These are phyloP conservation scores for Tuber brumale DNA, from an alignment of 495 filamentous ascomycete genomes.

Conservation along the genomic window DNA sequence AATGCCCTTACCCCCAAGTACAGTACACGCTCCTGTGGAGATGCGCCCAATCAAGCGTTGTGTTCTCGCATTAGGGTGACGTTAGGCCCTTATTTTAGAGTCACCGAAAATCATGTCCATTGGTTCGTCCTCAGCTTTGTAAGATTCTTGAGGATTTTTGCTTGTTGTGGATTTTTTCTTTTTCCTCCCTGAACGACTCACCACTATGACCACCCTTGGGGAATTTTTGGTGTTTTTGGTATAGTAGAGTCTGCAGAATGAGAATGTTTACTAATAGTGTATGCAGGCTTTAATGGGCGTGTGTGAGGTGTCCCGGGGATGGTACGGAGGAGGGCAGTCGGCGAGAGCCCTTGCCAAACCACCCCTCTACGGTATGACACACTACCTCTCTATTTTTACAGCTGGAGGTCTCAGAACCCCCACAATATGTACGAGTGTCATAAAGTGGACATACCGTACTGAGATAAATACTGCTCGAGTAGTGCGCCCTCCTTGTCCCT, in stretches of 20 bases:
- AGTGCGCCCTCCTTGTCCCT: background rate
- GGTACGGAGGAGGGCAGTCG: background rate
- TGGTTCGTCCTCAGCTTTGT: background rate
- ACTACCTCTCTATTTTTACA: background rate
- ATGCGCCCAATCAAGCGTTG: background rate
- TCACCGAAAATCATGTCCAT: background rate
- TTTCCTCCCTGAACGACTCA: background rate
- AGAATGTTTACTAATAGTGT: background rate
- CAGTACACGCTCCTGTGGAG: background rate
- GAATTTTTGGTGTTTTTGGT: background rate
- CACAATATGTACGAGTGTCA: background rate
- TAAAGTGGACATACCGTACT: background rate
- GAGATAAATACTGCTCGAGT: too few relatives aligned
- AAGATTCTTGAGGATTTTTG: background rate
- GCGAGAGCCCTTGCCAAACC: background rate
- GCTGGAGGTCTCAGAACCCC: background rate
- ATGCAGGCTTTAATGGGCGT: background rate
- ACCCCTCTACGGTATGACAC: background rate
- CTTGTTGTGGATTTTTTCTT: background rate
- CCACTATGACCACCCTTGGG: background rate
- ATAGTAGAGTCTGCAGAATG: background rate
- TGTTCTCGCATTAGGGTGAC: background rate
- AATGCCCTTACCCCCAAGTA: too few relatives aligned
- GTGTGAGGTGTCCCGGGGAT: background rate
- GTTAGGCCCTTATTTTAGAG: background rate